phyloP scores from a whole-genome alignment of 2,329 filamentous ascomycete species.

The Aspergillus ruber region DNA sequence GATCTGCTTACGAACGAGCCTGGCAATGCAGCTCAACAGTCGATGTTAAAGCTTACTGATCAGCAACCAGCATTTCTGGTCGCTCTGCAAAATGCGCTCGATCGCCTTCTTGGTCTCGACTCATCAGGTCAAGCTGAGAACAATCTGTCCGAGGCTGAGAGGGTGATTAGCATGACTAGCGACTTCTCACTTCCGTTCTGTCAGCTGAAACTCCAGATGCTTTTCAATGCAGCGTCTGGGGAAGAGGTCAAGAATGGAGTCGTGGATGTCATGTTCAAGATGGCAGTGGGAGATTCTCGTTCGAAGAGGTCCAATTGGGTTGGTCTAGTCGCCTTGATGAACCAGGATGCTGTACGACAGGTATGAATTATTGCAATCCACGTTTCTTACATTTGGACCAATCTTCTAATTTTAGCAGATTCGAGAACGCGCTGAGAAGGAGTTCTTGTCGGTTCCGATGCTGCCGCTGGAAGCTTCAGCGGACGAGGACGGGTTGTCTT shows the following conservation, averaged over 20 bases:
- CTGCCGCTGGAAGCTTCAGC: conserved; percentile 16
- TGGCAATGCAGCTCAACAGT: conserved; percentile 20
- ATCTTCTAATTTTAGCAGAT: conserved; percentile 23
- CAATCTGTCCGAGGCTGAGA: conserved; percentile 25
- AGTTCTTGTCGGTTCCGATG: conserved; percentile 32
- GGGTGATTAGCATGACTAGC: conserved; percentile 30
- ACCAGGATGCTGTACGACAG: conserved; percentile 30
- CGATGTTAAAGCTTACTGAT: conserved; percentile 22
- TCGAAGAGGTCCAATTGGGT: conserved; percentile 32
- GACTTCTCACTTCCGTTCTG: conserved; percentile 40
- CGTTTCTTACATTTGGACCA: neutral
- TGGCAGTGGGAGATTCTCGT: conserved; percentile 30
- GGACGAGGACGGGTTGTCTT: conserved; percentile 6
- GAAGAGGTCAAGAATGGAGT: conserved; percentile 24
- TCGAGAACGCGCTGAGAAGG: conserved; percentile 36
- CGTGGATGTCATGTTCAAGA: conserved; percentile 36
- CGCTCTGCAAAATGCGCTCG: conserved; percentile 25
- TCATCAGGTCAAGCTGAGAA: conserved; percentile 5
- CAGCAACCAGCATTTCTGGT: conserved; percentile 20
- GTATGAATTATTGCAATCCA: conserved; percentile 14
- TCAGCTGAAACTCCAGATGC: conserved; percentile 36
- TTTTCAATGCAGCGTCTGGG: conserved; percentile 27
- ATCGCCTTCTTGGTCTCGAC: conserved; percentile 26
- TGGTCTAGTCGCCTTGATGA: conserved; percentile 34
- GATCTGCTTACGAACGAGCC: conserved; percentile 30